These are phyloP conservation scores for Geum urbanum DNA, from an alignment of 306 rosid genomes.

Conservation along the genomic window DNA sequence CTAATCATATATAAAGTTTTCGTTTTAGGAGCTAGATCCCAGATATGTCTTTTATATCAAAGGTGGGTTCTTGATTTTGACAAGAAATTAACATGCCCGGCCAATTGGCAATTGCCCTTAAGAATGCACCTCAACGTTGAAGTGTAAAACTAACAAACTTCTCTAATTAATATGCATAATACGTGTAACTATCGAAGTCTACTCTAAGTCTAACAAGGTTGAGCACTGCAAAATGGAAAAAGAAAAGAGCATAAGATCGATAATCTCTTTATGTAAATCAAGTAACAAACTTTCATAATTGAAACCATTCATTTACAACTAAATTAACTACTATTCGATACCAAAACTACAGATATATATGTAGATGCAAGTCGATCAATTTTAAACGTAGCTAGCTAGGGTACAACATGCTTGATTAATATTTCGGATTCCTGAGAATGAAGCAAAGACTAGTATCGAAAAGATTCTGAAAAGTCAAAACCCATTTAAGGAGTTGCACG, in stretches of 20 bases:
- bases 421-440: constrained; percentile 17
- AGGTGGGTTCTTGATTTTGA: constrained; percentile 49
- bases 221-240: too few species aligned
- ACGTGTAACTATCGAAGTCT: not conserved
- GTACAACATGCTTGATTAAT: not conserved
- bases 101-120: not conserved
- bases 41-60: constrained; percentile 26
- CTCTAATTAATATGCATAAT: not conserved
- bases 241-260: too few species aligned
- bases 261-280: not conserved
- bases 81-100: constrained; percentile 38
- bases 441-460: constrained; percentile 41
- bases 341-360: too few species aligned
- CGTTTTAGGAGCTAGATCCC: constrained; percentile 30
- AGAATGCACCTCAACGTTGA: not conserved
- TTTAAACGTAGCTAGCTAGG: too few species aligned
- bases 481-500: constrained; percentile 78
- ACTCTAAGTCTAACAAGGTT: not conserved
- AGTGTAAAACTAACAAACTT: not conserved
- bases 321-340: not conserved
- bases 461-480: constrained; percentile 67
- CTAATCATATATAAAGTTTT: constrained; percentile 10
- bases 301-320: not conserved
- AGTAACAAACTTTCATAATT: too few species aligned
- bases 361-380: not conserved